A percentile compares a stretch with the other conserved stretches of the same genome.
These are phyloP conservation scores for Xylariaceae sp. DNA, from an alignment of 2,329 filamentous ascomycete species.

Conservation along the genomic window DNA sequence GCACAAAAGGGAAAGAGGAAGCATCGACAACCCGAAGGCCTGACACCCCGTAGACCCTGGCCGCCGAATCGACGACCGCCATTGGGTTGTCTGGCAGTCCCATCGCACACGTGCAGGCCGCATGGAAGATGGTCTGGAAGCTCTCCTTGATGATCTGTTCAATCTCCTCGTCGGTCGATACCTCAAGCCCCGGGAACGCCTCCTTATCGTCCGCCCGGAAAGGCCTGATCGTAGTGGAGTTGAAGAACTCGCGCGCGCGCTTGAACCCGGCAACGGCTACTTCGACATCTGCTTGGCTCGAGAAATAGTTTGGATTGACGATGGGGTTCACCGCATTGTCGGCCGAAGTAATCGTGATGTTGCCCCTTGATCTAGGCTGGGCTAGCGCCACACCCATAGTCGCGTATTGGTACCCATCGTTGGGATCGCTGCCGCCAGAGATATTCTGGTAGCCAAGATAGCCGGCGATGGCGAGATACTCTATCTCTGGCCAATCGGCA, in stretches of 20 bases:
- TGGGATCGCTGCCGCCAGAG: constrained; percentile 10
- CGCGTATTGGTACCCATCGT: constrained; percentile 25
- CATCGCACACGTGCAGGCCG: constrained; percentile 28
- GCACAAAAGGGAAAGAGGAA: constrained; percentile 18
- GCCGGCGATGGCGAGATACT: constrained; percentile 22
- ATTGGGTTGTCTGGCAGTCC: constrained; percentile 16
- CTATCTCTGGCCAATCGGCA: constrained; percentile 36
- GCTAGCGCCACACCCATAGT: constrained; percentile 9
- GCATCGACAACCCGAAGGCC: constrained; percentile 24
- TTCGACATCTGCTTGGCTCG: constrained; percentile 48
- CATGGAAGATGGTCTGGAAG: constrained; percentile 28
- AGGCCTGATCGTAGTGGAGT: constrained; percentile 4
- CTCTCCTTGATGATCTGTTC: constrained; percentile 4
- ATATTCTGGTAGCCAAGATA: constrained; percentile 24
- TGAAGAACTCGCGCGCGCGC: constrained; percentile 46
- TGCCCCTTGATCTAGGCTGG: constrained; percentile 22
- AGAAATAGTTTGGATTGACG: constrained; percentile 53
- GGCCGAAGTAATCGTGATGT: constrained; percentile 21
- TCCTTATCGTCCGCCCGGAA: not conserved
- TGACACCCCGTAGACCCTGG: constrained; percentile 27
- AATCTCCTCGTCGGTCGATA: constrained; percentile 20
- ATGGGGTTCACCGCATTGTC: not conserved
- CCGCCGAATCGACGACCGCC: constrained; percentile 27
- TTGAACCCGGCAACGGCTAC: constrained; percentile 50
- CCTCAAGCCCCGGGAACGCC: constrained; percentile 12